A percentile compares a stretch with the other conserved stretches of the same genome.
These are phyloP conservation scores for Pyrus hybrid DNA, from an alignment of 331 rosid species.

Conservation along the genomic window DNA sequence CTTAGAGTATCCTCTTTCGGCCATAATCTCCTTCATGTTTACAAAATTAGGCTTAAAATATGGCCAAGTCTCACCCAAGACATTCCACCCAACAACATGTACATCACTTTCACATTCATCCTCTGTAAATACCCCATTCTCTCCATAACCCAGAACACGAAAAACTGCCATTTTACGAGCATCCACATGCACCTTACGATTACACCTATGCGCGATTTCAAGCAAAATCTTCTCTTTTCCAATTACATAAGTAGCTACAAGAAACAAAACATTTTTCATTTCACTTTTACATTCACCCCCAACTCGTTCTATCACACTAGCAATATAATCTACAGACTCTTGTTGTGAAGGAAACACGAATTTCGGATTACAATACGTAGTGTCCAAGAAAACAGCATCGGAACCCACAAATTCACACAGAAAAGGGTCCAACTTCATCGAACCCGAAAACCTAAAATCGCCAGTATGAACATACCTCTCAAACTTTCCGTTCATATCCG, in stretches of 20 bases:
- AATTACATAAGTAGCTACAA: slow-evolving; percentile 82
- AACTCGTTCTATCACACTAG: slow-evolving; percentile 27
- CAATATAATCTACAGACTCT: slow-evolving; percentile 59
- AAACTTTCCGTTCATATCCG: slow-evolving; percentile 8
- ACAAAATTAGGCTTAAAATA: slow-evolving; percentile 85
- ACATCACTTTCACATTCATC: slow-evolving; percentile 57
- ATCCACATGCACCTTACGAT: slow-evolving; percentile 61
- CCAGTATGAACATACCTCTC: slow-evolving; percentile 84
- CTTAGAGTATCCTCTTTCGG: slow-evolving; percentile 58
- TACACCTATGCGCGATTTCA: slow-evolving; percentile 55
- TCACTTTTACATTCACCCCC: slow-evolving; percentile 26
- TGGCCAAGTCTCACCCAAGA: slow-evolving; percentile 96
- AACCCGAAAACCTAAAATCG: slow-evolving; percentile 58
- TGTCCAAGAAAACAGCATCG: slow-evolving; percentile 72
- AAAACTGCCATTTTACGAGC: slow-evolving; percentile 67
- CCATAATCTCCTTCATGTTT: slow-evolving; percentile 67
- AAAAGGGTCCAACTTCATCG: slow-evolving; percentile 36
- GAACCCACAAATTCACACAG: slow-evolving; percentile 44
- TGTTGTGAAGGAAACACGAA: slow-evolving; percentile 65
- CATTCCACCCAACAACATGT: slow-evolving; percentile 94
- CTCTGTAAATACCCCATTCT: slow-evolving; percentile 57
- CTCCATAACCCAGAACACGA: slow-evolving; percentile 59
- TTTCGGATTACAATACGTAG: slow-evolving; percentile 80
- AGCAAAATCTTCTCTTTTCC: slow-evolving; percentile 88
- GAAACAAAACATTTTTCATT: slow-evolving; percentile 45